Conservation (phyloP, 352 stramenopile species). For the Nothophytophthora sp. region DNA sequence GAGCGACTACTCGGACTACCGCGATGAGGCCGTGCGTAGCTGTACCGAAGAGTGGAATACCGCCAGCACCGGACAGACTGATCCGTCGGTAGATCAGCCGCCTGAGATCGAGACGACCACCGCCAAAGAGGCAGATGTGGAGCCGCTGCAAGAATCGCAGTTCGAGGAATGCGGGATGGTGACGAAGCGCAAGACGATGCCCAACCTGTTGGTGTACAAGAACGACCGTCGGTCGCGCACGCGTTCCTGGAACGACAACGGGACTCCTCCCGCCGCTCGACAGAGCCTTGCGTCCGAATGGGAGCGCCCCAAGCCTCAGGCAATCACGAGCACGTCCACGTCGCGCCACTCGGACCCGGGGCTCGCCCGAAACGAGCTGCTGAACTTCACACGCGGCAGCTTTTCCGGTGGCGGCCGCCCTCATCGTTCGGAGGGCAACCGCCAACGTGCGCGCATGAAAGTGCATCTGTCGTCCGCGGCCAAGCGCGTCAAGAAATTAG, state of each 20-base stretch:
- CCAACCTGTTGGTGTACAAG: slow-evolving; percentile 55
- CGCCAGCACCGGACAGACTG: slow-evolving; percentile 18
- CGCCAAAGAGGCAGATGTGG: slow-evolving; percentile 3
- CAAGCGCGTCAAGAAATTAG: slow-evolving; percentile 84
- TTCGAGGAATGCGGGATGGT: slow-evolving; percentile 40
- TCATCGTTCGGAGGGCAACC: slow-evolving; percentile 40
- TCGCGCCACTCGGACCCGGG: slow-evolving; percentile 77
- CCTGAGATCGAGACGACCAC: slow-evolving; percentile 9
- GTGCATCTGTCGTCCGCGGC: slow-evolving; percentile 80
- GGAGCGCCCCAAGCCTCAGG: slow-evolving; percentile 51
- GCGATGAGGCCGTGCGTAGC: slow-evolving; percentile 29
- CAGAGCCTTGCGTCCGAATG: slow-evolving; percentile 49
- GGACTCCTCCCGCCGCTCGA: slow-evolving; percentile 9
- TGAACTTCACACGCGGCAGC: slow-evolving; percentile 64
- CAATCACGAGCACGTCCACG: slow-evolving; percentile 17
- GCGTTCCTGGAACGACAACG: slow-evolving; percentile 64
- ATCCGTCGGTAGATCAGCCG: slow-evolving; percentile 35
- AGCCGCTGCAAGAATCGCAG: slow-evolving; percentile 7
- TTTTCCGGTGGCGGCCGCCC: slow-evolving; percentile 37
- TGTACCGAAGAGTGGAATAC: slow-evolving; percentile 31
- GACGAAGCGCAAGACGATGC: slow-evolving; percentile 42
- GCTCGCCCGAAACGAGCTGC: slow-evolving; percentile 60
- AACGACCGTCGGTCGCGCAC: slow-evolving; percentile 37
- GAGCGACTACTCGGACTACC: slow-evolving; percentile 34
- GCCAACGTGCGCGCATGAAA: slow-evolving; percentile 53